Conservation (phyloP, 768 basidiomycete species). For the Tulasnella sp. region DNA sequence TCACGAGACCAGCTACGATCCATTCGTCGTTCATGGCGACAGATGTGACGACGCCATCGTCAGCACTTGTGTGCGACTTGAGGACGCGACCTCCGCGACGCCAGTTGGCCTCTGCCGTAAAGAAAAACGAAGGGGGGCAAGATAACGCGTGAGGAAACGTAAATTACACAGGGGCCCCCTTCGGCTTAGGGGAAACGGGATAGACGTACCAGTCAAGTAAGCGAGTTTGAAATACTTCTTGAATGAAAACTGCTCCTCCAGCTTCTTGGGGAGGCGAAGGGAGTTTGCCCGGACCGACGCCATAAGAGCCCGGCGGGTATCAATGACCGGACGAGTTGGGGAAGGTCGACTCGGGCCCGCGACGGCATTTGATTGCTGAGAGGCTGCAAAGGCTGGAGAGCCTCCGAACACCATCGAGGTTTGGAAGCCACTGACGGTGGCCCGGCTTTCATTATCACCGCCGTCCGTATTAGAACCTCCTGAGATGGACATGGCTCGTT, state of each 20-base stretch:
- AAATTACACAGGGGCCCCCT: conserved; percentile 3
- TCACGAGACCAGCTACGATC: conserved; percentile 87
- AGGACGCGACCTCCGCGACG: conserved; percentile 67
- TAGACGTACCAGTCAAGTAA: conserved; percentile 60
- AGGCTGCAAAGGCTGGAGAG: background rate
- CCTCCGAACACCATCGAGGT: background rate
- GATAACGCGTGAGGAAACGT: conserved; percentile 8
- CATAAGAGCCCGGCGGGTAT: conserved; percentile 21
- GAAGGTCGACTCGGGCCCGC: background rate
- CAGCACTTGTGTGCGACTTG: conserved; percentile 50
- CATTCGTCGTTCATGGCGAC: conserved; percentile 77
- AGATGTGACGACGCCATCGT: conserved; percentile 75
- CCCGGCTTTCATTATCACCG: conserved; percentile 1
- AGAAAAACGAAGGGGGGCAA: conserved; percentile 10
- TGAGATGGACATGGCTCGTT: conserved; percentile 12
- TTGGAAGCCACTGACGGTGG: conserved; percentile 9
- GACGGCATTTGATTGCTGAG: background rate
- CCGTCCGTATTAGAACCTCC: background rate
- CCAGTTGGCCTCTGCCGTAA: conserved; percentile 68
- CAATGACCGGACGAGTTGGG: background rate
- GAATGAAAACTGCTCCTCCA: conserved; percentile 49
- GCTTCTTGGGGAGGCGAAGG: conserved; percentile 22
- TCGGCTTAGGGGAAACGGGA: background rate
- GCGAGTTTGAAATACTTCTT: conserved; percentile 66
- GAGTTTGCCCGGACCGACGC: background rate